A percentile compares a stretch with the other conserved stretches of the same genome.
These are phyloP conservation scores for Suhomyces kunorum DNA, from an alignment of 1,139 yeast species.

Conservation along the genomic window DNA sequence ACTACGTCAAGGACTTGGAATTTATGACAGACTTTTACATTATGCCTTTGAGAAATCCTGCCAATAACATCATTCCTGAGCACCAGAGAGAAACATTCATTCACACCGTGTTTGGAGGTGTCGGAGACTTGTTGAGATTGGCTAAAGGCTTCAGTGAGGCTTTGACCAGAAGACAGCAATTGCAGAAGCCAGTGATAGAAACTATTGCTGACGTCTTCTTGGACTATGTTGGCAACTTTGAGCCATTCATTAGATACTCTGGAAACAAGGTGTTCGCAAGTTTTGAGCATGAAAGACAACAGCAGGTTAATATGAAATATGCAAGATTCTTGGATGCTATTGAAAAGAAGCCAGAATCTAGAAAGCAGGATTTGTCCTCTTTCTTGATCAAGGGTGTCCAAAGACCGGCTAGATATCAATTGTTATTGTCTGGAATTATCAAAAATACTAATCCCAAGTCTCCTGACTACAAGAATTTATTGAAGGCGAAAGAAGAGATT, in stretches of 20 bases:
- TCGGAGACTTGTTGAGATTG: constrained; percentile 80
- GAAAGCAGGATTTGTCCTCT: constrained; percentile 89
- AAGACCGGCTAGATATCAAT: constrained; percentile 91
- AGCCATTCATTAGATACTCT: constrained; percentile 88
- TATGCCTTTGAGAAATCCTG: constrained; percentile 76
- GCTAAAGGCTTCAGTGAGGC: constrained; percentile 88
- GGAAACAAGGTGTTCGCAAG: constrained; percentile 97
- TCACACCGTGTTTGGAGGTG: constrained; percentile 88
- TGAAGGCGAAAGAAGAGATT: constrained; percentile 73
- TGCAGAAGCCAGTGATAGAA: constrained; percentile 76
- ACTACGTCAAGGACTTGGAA: constrained; percentile 92
- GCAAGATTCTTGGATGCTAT: constrained; percentile 92
- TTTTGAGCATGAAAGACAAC: constrained; percentile 93
- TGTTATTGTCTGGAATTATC: constrained; percentile 77
- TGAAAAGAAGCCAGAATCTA: constrained; percentile 83
- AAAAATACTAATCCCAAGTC: constrained; percentile 77
- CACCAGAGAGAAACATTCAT: constrained; percentile 88
- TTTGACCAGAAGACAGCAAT: constrained; percentile 83
- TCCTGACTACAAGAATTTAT: constrained; percentile 71
- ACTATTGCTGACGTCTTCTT: constrained; percentile 85
- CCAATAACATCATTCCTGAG: constrained; percentile 81
- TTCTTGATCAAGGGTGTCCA: constrained; percentile 95
- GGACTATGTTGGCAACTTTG: constrained; percentile 82
- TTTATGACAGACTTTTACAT: constrained; percentile 93
- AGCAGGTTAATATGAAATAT: constrained; percentile 84